A percentile compares a stretch with the other conserved stretches of the same genome.
Conservation (phyloP, 2,329 filamentous ascomycete genomes). For the Fusarium nygamai region DNA sequence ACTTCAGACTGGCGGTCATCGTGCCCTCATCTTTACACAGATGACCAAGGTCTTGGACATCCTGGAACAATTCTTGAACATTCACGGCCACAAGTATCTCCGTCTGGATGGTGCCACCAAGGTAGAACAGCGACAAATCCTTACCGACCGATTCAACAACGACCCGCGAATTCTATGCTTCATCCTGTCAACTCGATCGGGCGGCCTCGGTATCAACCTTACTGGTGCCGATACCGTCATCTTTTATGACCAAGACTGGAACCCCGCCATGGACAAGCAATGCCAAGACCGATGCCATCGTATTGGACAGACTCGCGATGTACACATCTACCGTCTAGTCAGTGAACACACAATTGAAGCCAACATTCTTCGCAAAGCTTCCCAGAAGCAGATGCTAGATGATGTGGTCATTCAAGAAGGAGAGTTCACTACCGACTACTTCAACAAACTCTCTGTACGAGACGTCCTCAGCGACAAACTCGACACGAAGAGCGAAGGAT, state of each 20-base stretch:
- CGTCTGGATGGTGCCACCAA: slow-evolving; percentile 97
- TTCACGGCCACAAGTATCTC: slow-evolving; percentile 96
- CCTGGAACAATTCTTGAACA: slow-evolving; percentile 96
- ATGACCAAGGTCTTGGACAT: slow-evolving; percentile 99
- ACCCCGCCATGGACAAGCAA: slow-evolving; percentile 99
- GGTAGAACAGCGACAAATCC: slow-evolving; percentile 92
- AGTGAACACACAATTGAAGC: slow-evolving; percentile 97
- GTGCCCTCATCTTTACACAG: slow-evolving; percentile 97
- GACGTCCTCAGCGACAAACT: slow-evolving; percentile 73
- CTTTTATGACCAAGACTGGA: slow-evolving; percentile 99
- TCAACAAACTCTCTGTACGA: slow-evolving; percentile 79
- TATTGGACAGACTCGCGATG: slow-evolving; percentile 96
- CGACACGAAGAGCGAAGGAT: slow-evolving; percentile 58
- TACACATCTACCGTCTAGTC: slow-evolving; percentile 95
- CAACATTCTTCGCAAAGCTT: slow-evolving; percentile 95
- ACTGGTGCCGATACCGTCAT: slow-evolving; percentile 98
- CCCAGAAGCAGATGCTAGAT: slow-evolving; percentile 97
- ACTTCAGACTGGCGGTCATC: slow-evolving; percentile 88
- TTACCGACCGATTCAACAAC: slow-evolving; percentile 97
- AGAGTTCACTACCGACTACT: slow-evolving; percentile 96
- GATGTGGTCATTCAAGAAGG: slow-evolving; percentile 99
- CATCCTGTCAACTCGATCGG: slow-evolving; percentile 93
- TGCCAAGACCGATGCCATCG: slow-evolving; percentile 97
- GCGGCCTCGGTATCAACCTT: slow-evolving; percentile 94
- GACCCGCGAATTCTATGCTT: slow-evolving; percentile 93